Conservation (phyloP, 2,329 filamentous ascomycete genomes). For the Ascochyta koolunga region DNA sequence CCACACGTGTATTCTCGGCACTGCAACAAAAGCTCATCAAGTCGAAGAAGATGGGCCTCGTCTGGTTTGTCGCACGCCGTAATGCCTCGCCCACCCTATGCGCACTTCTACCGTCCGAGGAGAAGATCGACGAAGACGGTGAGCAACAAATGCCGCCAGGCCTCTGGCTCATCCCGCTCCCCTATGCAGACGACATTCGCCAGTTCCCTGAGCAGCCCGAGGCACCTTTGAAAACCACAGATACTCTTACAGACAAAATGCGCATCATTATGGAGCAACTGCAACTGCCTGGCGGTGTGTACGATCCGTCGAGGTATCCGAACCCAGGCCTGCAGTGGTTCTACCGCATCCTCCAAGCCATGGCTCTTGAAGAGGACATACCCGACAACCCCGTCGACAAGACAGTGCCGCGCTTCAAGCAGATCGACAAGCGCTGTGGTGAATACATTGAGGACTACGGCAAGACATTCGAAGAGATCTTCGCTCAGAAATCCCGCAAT, state of each 20-base stretch:
- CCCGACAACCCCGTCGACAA: slow-evolving; percentile 77
- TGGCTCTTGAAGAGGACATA: slow-evolving; percentile 90
- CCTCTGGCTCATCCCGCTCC: slow-evolving; percentile 86
- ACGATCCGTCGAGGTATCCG: slow-evolving; percentile 85
- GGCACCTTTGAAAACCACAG: slow-evolving; percentile 54
- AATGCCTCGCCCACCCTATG: slow-evolving; percentile 82
- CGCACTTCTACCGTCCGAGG: slow-evolving; percentile 78
- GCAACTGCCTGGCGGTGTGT: slow-evolving; percentile 83
- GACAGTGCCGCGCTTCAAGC: slow-evolving; percentile 81
- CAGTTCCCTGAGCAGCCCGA: slow-evolving; percentile 70
- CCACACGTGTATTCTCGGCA: slow-evolving; percentile 89
- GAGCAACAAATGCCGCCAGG: slow-evolving; percentile 79
- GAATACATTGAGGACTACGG: slow-evolving; percentile 81
- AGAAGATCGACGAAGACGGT: slow-evolving; percentile 66
- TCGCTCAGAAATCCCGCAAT: slow-evolving; percentile 48
- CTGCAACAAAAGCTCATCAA: slow-evolving; percentile 85
- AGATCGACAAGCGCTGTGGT: slow-evolving; percentile 85
- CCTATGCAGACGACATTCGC: slow-evolving; percentile 87
- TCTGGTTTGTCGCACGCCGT: slow-evolving; percentile 84
- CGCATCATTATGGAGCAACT: slow-evolving; percentile 80
- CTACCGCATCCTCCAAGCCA: slow-evolving; percentile 88
- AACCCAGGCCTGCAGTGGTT: slow-evolving; percentile 97
- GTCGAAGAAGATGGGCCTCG: slow-evolving; percentile 80
- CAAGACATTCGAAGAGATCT: slow-evolving; percentile 67
- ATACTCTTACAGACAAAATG: slow-evolving; percentile 81